These are phyloP conservation scores for Talinum fruticosum DNA, from an alignment of 148 eudicot species.

Conservation along the genomic window DNA sequence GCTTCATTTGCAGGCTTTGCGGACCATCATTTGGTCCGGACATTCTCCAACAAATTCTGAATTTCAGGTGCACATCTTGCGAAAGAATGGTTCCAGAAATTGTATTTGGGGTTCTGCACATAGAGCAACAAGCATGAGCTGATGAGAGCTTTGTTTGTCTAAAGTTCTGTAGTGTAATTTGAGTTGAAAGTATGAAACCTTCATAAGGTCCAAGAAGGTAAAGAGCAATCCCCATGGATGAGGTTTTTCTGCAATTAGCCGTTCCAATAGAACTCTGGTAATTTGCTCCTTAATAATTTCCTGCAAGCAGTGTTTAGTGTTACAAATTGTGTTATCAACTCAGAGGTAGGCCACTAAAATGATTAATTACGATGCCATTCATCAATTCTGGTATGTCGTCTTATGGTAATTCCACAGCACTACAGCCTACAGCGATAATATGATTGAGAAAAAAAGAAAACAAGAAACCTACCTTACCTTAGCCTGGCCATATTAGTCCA, in stretches of 20 bases:
- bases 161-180: not conserved
- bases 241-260: slow-evolving; percentile 80
- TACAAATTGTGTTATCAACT: not conserved
- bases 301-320: slow-evolving; percentile 30
- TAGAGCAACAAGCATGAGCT: not conserved
- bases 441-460: no score
- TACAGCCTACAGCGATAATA: no score
- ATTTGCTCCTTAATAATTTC: slow-evolving; percentile 90
- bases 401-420: no score
- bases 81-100: slow-evolving; percentile 81
- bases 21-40: not conserved
- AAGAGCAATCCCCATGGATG: slow-evolving; percentile 98
- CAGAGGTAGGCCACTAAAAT: not conserved
- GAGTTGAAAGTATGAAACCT: slow-evolving; percentile 42
- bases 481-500: no score
- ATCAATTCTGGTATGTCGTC: no score
- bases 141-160: not conserved
- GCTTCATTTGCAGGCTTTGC: not conserved
- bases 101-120: slow-evolving; percentile 77
- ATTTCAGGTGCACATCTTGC: slow-evolving; percentile 48
- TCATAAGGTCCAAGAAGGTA: slow-evolving; percentile 88
- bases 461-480: no score
- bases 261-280: slow-evolving; percentile 86
- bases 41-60: not conserved
- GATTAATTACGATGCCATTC: not conserved